Evolutionary conservation across 805 yeast genomes (phyloP), one percentile per base, ranked within the genome.

Genomic region (Saccharomycopsis schoenii): DNA sequence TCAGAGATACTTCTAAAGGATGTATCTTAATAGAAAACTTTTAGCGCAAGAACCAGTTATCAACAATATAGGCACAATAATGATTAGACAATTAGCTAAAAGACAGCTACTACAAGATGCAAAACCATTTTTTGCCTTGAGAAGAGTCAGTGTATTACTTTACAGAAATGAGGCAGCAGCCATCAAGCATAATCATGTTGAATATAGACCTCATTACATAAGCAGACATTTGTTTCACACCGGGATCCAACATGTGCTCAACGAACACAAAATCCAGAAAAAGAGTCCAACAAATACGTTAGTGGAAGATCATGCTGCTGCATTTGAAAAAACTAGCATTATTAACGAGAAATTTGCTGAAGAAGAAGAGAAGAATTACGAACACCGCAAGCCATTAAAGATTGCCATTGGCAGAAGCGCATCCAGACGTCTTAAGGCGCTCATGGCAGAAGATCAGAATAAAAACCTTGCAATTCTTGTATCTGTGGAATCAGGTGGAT

Each of bases 401-500:
- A 62, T 77, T 19, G 72, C 70, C 19, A 68, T 78, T 10, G 67
- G 78, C 1, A 70, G 73, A 19, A 62, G 74, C 14, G 81, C 81
- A 0, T 72, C 76, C 12, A 66, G 66, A 34, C 87, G 86, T 70
- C 74, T 89, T 52, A 78, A 77, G 36, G 67, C 66, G 2, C 78
- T 89, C 10, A 78, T 83, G 12, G 66, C 70, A 6, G 76, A 75
- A 10, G 96, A 89, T 60, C 66, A 74, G 9, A 80, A 85, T 59
- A 82, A 83, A 0, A 74, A 83, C 40, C 68, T 84, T n/a, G 89
- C 90, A 0, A 74, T 93, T 19, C 76, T 87, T 58, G 82, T 93
- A 2, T 75, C 78, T 12, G 97, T 94, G 10, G 97, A 91, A 67
- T 87, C 96, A 68, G 99, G 99, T 10, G 99, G 99, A 1, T 94